These are phyloP conservation scores for Saxispiralis lemnorum DNA, from an alignment of 495 filamentous ascomycete genomes.

Conservation along the genomic window DNA sequence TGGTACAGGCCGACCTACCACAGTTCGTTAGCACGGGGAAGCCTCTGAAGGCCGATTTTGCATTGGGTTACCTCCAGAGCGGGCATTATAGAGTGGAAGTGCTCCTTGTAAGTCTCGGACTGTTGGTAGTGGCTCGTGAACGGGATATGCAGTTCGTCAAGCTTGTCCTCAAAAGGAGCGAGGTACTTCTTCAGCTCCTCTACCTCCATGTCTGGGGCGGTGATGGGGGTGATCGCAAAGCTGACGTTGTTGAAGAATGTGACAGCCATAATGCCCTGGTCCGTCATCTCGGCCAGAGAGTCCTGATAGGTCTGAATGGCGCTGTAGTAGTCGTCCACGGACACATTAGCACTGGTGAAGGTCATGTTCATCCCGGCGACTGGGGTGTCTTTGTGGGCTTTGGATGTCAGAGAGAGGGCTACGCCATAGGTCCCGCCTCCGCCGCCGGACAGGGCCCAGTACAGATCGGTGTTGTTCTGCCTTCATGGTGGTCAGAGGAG, in stretches of 20 bases:
- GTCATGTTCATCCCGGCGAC: constrained; percentile 11
- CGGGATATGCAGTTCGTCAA: neutral
- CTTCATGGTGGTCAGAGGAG: too few relatives aligned
- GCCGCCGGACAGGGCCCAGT: constrained; percentile 14
- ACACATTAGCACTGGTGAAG: constrained; percentile 4
- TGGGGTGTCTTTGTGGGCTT: constrained; percentile 8
- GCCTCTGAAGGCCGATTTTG: too few relatives aligned
- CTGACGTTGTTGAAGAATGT: constrained; percentile 30
- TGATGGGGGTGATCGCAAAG: constrained; percentile 29
- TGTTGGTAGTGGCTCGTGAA: neutral
- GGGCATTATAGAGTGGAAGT: constrained; percentile 20
- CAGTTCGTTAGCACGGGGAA: too few relatives aligned
- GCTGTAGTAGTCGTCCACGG: constrained; percentile 29
- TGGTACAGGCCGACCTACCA: constrained; percentile 24
- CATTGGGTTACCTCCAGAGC: constrained; percentile 23
- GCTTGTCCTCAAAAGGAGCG: constrained; percentile 19
- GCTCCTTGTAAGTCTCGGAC: constrained; percentile 12
- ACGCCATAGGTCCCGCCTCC: constrained; percentile 15
- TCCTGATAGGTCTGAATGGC: constrained; percentile 15
- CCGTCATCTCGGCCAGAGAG: constrained; percentile 28
- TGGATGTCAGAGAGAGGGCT: constrained; percentile 10
- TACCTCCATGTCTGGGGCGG: constrained; percentile 20
- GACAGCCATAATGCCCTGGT: constrained; percentile 34
- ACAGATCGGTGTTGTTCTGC: constrained; percentile 10
- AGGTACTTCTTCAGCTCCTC: constrained; percentile 23